Evolutionary conservation across 441 rosid species (phyloP).

Genomic region (Jatropha podagrica): DNA sequence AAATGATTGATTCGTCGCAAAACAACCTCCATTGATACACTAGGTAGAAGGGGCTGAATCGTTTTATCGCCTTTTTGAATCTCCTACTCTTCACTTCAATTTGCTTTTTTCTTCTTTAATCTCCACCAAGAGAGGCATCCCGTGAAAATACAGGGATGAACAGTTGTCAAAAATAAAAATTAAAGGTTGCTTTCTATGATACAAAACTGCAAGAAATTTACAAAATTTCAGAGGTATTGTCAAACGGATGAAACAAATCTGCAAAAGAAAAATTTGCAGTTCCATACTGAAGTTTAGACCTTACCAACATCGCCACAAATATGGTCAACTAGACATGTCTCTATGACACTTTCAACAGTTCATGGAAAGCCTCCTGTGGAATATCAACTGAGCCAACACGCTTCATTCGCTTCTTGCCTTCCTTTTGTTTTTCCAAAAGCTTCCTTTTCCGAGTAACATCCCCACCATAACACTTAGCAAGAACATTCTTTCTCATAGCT

Average conservation of each 20-base stretch:
- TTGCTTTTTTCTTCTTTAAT: not conserved
- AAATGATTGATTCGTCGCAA: too few species aligned
- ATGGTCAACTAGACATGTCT: conserved; percentile 5
- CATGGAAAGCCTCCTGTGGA: conserved; percentile 96
- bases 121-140: not conserved
- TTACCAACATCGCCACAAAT: conserved; percentile 13
- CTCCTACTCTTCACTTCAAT: not conserved
- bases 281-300: conserved; percentile 4
- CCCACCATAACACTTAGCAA: conserved; percentile 97
- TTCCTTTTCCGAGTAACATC: conserved; percentile 89
- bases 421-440: conserved; percentile 94
- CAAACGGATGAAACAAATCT: not conserved
- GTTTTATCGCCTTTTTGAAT: not conserved
- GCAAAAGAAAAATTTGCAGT: not conserved
- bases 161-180: not conserved
- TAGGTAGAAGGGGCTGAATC: not conserved
- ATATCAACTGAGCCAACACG: conserved; percentile 96
- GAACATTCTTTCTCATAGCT: conserved; percentile 95
- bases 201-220: not conserved
- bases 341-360: conserved; percentile 84
- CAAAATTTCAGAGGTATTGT: not conserved
- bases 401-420: conserved; percentile 98
- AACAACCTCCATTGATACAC: not conserved
- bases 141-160: not conserved
- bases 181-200: not conserved